Base-by-base conservation (phyloP, 805 yeast species). In the Wickerhamomyces rabaulensis region DNA sequence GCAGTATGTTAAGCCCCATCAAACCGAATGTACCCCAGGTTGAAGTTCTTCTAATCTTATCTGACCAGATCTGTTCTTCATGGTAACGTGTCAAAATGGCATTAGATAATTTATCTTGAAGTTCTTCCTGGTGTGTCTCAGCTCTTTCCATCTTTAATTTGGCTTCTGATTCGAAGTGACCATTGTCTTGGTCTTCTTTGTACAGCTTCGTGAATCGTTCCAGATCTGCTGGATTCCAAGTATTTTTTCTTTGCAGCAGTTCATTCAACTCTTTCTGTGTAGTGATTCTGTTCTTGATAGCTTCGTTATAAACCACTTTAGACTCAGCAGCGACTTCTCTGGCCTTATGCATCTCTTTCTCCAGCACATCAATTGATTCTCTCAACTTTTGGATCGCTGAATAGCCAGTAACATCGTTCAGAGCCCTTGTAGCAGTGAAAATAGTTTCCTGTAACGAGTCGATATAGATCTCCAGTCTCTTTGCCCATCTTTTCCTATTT, bases 41-140 rank as follows among this genome's bases (percentile, higher is more conserved):
- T 6, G 96, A 87, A 6, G 95, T 89, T 53, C 91, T 78, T 50
- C 99, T 73, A 49, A 94, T 94, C 65, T 91, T 91, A 66, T 94
- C 99, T 2, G 97, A 88, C 98, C 99, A 94, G 8, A 94, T 80
- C 65, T 94, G 98, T 60, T 94, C 99, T 63, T 94, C 98, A 52
- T 92, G 96, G 58, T 94, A 94, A 55, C 98, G 71, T 2, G 90
- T 82, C 58, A 92, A 71, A 16, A 94, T 94, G 49, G 87, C 83
- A 47, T 82, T 82, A 16, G 89, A 82, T 41, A 90, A 67, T 47
- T 75, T 78, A 45, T 80, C 75, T 54, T 86, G 92, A 17, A 83
- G 64, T 9, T 81, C 81, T 46, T 90, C 96, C 38, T 84, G 86
- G 41, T 65, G 62, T 2, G 58, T 61, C 54, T 91, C 97, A 1